Evolutionary conservation across 257 asterid species (phyloP), one percentile per base, ranked within the genome.

Genomic region (Leptodermis oblonga): DNA sequence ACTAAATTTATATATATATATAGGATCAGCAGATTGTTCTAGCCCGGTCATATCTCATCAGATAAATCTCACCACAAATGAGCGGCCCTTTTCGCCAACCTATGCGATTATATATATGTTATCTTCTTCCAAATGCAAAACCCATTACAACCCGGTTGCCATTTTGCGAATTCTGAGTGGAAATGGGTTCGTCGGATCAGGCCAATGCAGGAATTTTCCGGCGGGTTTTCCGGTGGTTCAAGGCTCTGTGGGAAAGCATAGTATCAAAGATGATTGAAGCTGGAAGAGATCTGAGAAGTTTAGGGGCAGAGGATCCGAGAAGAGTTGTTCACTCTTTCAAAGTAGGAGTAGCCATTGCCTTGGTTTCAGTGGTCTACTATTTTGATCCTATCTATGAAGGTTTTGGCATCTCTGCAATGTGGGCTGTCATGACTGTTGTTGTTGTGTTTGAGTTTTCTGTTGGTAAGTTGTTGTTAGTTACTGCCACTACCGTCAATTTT

Each of bases 351-450:
- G 89, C 93, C 45, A 73, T 88, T 20, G 83, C 91, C 0, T 23
- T 87, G 36, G 88, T 84, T 13, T 90, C 97, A 2, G 39, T 85
- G 59, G 58, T 87, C 79, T 90, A 87, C 79, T 90, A 84, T 52
- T 80, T 83, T 15, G 68, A 84, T 43, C 95, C 95, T 2, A 73
- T 89, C 1, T 91, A 87, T 68, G 74, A 82, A 31, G 85, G 87
- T 1, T 87, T 89, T 42, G 95, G 92, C 25, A 84, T 85, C 28
- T 83, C 92, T 0, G 92, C 87, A 67, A 92, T 89, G 84, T 92
- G 94, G 96, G 96, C 94, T 0, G 73, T 89, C 33, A 69, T 92
- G 0, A 92, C 96, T 0, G 96, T 92, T 33, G 89, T 85, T 9
- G 86, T 87, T 3, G 88, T 82, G 0, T 89, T 87, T 7, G 97